Conservation (phyloP, 2,329 filamentous ascomycete species). For the Pestalotiopsis fici region DNA sequence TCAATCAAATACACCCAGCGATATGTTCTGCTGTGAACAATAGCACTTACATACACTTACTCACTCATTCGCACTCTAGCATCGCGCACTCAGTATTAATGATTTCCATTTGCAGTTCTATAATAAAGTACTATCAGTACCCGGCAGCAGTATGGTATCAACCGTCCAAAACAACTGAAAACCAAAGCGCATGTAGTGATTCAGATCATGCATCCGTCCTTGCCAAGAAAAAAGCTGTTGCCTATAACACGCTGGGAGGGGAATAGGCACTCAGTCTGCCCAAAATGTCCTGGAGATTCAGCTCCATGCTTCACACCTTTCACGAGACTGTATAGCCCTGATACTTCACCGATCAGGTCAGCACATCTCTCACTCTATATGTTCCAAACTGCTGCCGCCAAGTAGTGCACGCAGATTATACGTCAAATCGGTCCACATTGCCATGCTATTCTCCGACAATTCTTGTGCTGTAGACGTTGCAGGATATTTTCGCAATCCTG, state of each 20-base stretch:
- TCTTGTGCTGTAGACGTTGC: neutral
- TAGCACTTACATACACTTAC: too few relatives aligned
- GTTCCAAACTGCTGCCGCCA: neutral
- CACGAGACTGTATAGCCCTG: neutral
- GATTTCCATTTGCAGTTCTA: neutral
- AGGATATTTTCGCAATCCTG: neutral
- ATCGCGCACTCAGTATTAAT: neutral
- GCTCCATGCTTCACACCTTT: neutral
- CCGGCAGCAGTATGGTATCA: constrained; percentile 7
- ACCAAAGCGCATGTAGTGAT: neutral
- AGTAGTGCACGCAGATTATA: neutral
- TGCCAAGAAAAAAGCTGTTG: neutral
- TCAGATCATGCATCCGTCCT: neutral
- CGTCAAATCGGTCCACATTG: neutral
- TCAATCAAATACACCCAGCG: neutral
- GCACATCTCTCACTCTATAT: neutral
- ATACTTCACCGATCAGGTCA: neutral
- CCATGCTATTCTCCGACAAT: neutral
- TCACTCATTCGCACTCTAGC: neutral
- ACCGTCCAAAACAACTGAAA: neutral
- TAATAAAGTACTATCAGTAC: neutral
- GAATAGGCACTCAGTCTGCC: neutral
- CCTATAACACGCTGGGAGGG: neutral
- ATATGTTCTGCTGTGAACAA: too few relatives aligned
- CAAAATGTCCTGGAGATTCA: neutral